Evolutionary conservation across 345 rosid species (phyloP).

Genomic region (Kandelia obovata): DNA sequence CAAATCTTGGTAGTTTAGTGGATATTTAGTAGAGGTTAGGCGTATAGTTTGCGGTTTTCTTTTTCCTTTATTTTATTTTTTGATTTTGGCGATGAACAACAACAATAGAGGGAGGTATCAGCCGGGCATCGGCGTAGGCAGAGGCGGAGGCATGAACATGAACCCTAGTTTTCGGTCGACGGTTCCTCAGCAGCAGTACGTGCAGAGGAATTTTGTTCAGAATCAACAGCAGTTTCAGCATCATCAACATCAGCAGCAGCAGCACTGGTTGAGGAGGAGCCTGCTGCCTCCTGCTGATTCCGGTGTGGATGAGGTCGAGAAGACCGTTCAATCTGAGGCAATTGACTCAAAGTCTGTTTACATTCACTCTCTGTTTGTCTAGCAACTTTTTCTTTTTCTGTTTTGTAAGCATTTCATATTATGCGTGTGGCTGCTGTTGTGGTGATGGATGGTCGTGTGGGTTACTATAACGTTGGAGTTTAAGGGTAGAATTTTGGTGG

Average conservation of each 20-base stretch:
- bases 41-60: not conserved
- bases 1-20: not conserved
- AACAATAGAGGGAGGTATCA: slow-evolving; percentile 45
- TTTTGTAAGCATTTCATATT: no score
- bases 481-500: no score
- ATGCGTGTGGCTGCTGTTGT: no score
- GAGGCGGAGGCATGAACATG: slow-evolving; percentile 56
- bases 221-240: slow-evolving; percentile 46
- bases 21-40: not conserved
- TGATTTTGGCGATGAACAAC: not conserved
- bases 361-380: not conserved
- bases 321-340: slow-evolving; percentile 78
- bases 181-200: slow-evolving; percentile 41
- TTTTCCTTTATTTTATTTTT: no score
- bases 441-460: not conserved
- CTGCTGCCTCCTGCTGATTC: slow-evolving; percentile 40
- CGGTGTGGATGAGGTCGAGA: slow-evolving; percentile 60
- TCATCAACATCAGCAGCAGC: slow-evolving; percentile 18
- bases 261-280: slow-evolving; percentile 67
- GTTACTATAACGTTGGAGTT: no score
- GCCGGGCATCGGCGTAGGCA: slow-evolving; percentile 61
- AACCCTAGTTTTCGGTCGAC: slow-evolving; percentile 46
- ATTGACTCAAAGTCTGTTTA: slow-evolving; percentile 58
- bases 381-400: slow-evolving; percentile 3
- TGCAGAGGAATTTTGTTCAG: slow-evolving; percentile 48